phyloP scores from a whole-genome alignment of 2,329 filamentous ascomycete genomes.

The Xylariaceae sp. region DNA sequence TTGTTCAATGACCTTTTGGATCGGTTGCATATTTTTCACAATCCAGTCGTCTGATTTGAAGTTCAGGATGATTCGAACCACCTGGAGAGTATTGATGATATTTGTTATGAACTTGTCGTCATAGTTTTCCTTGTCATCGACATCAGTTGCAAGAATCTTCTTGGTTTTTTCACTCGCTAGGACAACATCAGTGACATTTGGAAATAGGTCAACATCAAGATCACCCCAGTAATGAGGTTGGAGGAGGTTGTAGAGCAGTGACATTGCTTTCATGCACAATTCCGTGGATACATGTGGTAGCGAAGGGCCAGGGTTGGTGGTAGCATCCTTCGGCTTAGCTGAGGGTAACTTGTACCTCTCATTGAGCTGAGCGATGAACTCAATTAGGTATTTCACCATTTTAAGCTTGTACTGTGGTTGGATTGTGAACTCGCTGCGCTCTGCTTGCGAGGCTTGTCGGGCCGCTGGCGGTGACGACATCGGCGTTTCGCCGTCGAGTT shows the following conservation, averaged over 20 bases:
- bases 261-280: conserved; percentile 79
- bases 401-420: conserved; percentile 64
- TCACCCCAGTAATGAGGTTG: conserved; percentile 89
- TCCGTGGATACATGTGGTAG: conserved; percentile 61
- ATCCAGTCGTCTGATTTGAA: conserved; percentile 91
- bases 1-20: conserved; percentile 90
- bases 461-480: conserved; percentile 52
- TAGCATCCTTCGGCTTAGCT: conserved; percentile 57
- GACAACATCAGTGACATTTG: conserved; percentile 83
- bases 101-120: conserved; percentile 80
- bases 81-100: conserved; percentile 91
- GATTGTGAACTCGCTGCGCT: conserved; percentile 64
- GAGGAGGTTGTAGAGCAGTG: conserved; percentile 77
- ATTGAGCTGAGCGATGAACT: conserved; percentile 86
- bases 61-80: conserved; percentile 84
- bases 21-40: conserved; percentile 65
- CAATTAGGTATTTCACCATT: conserved; percentile 91
- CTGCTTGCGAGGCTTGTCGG: conserved; percentile 40
- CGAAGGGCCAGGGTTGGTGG: conserved; percentile 38
- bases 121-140: conserved; percentile 64
- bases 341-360: conserved; percentile 80
- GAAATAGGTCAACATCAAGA: conserved; percentile 84
- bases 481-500: conserved; percentile 60
- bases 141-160: conserved; percentile 53
- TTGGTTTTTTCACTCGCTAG: conserved; percentile 75